These are phyloP conservation scores for Globisporangium iwayamae DNA, from an alignment of 352 stramenopile species.

Conservation along the genomic window DNA sequence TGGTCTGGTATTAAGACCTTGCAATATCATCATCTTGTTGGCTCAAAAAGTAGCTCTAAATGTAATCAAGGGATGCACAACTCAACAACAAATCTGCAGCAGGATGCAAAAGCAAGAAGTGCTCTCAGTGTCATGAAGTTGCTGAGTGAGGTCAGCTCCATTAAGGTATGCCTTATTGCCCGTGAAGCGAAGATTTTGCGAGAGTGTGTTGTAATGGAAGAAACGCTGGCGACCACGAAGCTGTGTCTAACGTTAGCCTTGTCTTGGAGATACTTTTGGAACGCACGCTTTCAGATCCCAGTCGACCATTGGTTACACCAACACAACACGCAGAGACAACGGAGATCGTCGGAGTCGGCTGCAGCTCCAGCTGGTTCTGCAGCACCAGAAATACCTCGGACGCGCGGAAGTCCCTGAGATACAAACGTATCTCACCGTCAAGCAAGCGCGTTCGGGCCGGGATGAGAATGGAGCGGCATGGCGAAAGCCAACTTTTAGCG, in stretches of 20 bases:
- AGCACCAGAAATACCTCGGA: background rate
- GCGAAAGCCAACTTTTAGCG: background rate
- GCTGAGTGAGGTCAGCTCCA: background rate
- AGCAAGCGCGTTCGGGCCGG: background rate
- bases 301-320: background rate
- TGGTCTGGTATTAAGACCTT: background rate
- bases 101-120: background rate
- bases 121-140: too few species aligned
- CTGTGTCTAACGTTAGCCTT: background rate
- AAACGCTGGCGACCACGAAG: background rate
- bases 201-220: background rate
- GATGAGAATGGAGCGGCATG: background rate
- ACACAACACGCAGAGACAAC: background rate
- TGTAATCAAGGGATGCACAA: background rate
- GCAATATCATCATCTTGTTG: background rate
- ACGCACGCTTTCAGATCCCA: background rate
- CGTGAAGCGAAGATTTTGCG: background rate
- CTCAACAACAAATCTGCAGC: background rate
- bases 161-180: background rate
- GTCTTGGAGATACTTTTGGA: slow-evolving; percentile 9
- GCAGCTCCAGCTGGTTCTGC: slow-evolving; percentile 4
- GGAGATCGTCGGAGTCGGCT: background rate
- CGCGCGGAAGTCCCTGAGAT: background rate
- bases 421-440: background rate
- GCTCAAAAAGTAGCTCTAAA: background rate